phyloP scores from a whole-genome alignment of 2,329 filamentous ascomycete genomes.

The Cadophora sp. region DNA sequence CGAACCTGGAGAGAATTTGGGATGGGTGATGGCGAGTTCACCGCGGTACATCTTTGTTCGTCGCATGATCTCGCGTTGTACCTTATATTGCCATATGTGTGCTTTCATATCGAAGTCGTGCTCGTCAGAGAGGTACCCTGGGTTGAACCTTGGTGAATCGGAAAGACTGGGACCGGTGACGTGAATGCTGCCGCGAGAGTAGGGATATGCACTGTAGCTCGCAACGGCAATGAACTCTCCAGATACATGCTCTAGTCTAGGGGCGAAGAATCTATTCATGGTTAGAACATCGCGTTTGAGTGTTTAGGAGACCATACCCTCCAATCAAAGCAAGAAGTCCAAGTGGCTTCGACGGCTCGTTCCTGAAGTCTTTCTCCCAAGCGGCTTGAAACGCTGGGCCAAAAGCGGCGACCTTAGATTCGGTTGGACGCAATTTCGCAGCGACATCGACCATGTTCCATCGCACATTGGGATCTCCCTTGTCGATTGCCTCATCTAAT shows the following conservation, averaged over 20 bases:
- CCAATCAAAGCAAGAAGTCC: constrained; percentile 49
- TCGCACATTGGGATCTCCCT: constrained; percentile 49
- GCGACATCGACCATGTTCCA: constrained; percentile 58
- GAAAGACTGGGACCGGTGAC: constrained; percentile 51
- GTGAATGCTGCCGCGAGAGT: constrained; percentile 64
- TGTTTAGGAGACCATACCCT: constrained; percentile 10
- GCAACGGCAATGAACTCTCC: constrained; percentile 12
- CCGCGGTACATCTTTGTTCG: constrained; percentile 58
- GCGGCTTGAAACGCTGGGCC: constrained; percentile 56
- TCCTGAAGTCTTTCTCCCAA: constrained; percentile 61
- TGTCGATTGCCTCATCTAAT: background rate
- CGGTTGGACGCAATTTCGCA: constrained; percentile 60
- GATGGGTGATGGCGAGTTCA: constrained; percentile 49
- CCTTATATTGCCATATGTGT: constrained; percentile 67
- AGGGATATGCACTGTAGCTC: constrained; percentile 61
- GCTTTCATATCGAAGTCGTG: constrained; percentile 58
- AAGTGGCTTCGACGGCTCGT: constrained; percentile 28
- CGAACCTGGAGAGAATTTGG: constrained; percentile 50
- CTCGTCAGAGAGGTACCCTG: constrained; percentile 59
- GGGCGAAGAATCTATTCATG: background rate
- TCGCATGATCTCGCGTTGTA: constrained; percentile 62
- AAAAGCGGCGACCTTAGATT: constrained; percentile 57
- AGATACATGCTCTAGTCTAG: background rate
- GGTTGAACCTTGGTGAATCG: constrained; percentile 58
- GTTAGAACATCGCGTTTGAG: background rate